These are phyloP conservation scores for Coemansia sp. DNA, from an alignment of 192 early-diverging fungal species.

Conservation along the genomic window DNA sequence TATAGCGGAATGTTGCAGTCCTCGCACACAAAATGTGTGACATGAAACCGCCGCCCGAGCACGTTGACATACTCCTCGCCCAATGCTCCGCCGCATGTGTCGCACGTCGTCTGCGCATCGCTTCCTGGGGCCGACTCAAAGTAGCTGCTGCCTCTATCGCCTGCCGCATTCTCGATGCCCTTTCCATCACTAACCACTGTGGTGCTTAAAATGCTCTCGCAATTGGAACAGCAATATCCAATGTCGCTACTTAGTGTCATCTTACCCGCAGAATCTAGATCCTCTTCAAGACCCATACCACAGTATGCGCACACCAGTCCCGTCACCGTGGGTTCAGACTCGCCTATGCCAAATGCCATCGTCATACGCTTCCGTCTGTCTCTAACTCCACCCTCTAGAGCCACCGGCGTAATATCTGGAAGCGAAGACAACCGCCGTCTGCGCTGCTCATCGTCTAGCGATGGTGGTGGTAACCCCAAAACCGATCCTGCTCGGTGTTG, in stretches of 20 bases:
- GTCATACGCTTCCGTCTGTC: constrained; percentile 41
- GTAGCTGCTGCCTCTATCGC: constrained; percentile 16
- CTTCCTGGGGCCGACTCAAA: constrained; percentile 5
- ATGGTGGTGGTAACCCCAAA: background rate
- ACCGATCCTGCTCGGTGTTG: background rate
- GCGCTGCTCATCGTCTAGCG: constrained; percentile 13
- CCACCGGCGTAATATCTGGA: constrained; percentile 12
- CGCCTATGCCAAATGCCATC: constrained; percentile 28
- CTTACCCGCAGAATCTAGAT: constrained; percentile 24
- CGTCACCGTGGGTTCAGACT: constrained; percentile 1
- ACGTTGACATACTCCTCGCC: constrained; percentile 55
- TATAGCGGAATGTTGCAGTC: constrained; percentile 56
- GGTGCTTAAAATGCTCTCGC: constrained; percentile 38
- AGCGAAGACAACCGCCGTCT: constrained; percentile 33
- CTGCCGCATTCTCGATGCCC: constrained; percentile 2
- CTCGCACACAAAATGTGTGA: constrained; percentile 51
- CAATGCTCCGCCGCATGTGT: constrained; percentile 28
- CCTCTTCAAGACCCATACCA: constrained; percentile 34
- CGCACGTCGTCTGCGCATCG: constrained; percentile 20
- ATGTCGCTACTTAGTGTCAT: constrained; percentile 44
- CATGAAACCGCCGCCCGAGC: constrained; percentile 48
- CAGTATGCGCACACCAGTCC: constrained; percentile 43
- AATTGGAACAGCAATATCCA: constrained; percentile 53
- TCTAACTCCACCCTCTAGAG: background rate
- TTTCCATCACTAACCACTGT: constrained; percentile 6